Evolutionary conservation across 2,329 filamentous ascomycete species (phyloP).

Genomic region (Ambrosiella xylebori): DNA sequence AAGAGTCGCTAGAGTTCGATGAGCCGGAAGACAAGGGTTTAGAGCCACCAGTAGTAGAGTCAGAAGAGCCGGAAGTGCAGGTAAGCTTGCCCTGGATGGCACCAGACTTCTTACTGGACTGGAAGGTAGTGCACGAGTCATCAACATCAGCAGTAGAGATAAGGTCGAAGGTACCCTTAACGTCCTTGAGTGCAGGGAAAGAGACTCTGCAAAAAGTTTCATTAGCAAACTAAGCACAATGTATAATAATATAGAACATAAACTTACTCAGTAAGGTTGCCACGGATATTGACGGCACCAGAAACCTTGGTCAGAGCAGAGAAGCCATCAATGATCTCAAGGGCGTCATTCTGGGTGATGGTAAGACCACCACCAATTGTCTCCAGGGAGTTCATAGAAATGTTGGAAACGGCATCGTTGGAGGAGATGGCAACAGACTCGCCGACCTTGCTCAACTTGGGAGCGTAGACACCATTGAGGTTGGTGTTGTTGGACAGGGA

Average conservation of each 20-base stretch:
- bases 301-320: constrained; percentile 48
- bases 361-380: constrained; percentile 62
- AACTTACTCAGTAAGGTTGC: constrained; percentile 67
- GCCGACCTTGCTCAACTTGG: constrained; percentile 54
- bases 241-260: background rate
- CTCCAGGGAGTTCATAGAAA: constrained; percentile 54
- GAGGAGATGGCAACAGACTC: constrained; percentile 44
- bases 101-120: constrained; percentile 25
- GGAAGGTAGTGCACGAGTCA: constrained; percentile 36
- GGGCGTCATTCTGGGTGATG: constrained; percentile 76
- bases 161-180: constrained; percentile 56
- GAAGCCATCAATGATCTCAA: constrained; percentile 50
- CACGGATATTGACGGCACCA: constrained; percentile 71
- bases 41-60: constrained; percentile 32
- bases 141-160: constrained; percentile 46
- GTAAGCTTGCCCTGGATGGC: constrained; percentile 30
- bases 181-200: constrained; percentile 48
- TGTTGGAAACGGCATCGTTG: constrained; percentile 49
- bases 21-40: constrained; percentile 12
- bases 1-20: constrained; percentile 18
- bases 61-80: constrained; percentile 31
- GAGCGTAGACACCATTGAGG: constrained; percentile 41
- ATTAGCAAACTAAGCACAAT: constrained; percentile 3
- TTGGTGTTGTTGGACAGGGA: constrained; percentile 65
- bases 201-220: constrained; percentile 37